Evolutionary conservation across 345 rosid species (phyloP), one percentile per base, ranked within the genome.

Genomic region (Bruguiera sexangula): DNA sequence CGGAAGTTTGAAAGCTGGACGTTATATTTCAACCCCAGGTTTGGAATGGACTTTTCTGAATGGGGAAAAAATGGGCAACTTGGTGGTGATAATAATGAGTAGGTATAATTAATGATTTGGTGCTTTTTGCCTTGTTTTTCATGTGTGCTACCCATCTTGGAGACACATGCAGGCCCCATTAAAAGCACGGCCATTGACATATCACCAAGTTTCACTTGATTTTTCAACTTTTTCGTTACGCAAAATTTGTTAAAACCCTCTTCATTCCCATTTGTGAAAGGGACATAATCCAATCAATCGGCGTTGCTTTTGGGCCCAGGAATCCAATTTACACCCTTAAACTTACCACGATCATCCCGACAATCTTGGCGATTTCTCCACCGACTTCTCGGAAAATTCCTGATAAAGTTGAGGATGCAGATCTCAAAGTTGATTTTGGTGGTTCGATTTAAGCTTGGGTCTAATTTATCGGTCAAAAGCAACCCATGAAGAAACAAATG

Each of bases 151-250:
- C 71, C 66, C 50, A 67, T 63, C 56, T 60, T 22, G 76, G 68
- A 30, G 78, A 80, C 78, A 79, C 3, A 15, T 15, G 5, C 4
- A 34, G 21, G 63, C 34, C 69, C 76, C 68, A 60, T 43, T 18
- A 57, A 76, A 73, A 27, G 68, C 48, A 24, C 63, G 63, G 59
- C 63, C 9, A 66, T 39, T 76, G 78, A 80, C 80, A 54, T 69
- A 39, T 59, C 73, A 76, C 75, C 73, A 39, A 69, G 53, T 18
- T 30, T 69, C 78, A 63, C 53, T 80, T 66, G 54, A 31, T 37
- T 50, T 75, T 69, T 65, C 30, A 72, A 72, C 60, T 36, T 68
- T n/a, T 24, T 21, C 11, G n/a, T 18, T 26, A 20, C 29, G n/a
- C 59, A 24, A 72, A 52, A 32, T 31, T 19, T 29, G 29, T n/a